Percentiles rank a stretch among this genome's conserved stretches.
Evolutionary conservation across 257 asterid genomes (phyloP).

Genomic region (Plectranthus barbatus): DNA sequence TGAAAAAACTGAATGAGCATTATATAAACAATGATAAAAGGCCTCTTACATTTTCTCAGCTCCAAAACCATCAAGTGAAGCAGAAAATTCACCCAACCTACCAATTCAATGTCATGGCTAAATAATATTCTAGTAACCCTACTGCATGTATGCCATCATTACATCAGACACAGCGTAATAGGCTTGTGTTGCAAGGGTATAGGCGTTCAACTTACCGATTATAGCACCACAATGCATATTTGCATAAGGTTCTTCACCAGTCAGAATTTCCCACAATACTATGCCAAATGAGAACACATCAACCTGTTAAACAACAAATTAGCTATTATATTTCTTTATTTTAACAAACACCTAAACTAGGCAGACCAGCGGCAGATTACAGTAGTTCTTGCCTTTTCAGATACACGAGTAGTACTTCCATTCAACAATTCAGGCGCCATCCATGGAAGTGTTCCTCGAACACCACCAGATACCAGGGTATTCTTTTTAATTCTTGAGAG

Average conservation of each 20-base stretch:
- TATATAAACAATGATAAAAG: no score
- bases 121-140: no score
- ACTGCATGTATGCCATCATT: no score
- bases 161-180: background rate
- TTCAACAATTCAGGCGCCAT: constrained; percentile 74
- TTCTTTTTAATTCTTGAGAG: constrained; percentile 61
- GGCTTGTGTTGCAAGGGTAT: background rate
- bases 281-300: constrained; percentile 80
- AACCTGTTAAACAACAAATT: constrained; percentile 38
- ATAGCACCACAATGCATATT: constrained; percentile 80
- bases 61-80: no score
- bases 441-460: constrained; percentile 77
- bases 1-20: no score
- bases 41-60: no score
- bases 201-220: constrained; percentile 44
- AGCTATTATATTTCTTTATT: constrained; percentile 1
- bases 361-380: constrained; percentile 1
- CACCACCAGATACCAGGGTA: constrained; percentile 72
- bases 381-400: constrained; percentile 44
- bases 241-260: constrained; percentile 76
- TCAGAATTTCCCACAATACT: constrained; percentile 68
- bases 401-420: constrained; percentile 56
- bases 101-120: background rate
- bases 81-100: no score
- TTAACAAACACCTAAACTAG: background rate